phyloP scores from a whole-genome alignment of 306 rosid genomes.

The Prosopis cineraria region DNA sequence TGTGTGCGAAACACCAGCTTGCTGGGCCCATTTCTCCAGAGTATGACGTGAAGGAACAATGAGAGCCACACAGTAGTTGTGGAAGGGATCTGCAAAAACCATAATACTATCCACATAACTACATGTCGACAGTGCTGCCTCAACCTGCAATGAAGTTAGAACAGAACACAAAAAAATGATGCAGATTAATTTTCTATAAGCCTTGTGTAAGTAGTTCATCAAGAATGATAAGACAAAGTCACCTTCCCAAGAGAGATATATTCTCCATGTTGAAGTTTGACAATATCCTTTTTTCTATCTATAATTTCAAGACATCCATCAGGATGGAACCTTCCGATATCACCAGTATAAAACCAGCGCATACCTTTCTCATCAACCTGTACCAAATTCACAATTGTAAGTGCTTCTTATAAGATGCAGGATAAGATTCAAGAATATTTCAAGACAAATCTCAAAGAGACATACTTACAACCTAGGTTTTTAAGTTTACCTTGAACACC shows the following conservation, averaged over 20 bases:
- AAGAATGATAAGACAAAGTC: neutral
- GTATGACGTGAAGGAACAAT: constrained; percentile 56
- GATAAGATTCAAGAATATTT: constrained; percentile 20
- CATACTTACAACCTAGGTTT: neutral
- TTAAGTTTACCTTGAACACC: constrained; percentile 71
- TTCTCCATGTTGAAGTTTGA: constrained; percentile 98
- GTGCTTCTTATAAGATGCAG: constrained; percentile 23
- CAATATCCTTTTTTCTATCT: constrained; percentile 92
- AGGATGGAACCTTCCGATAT: constrained; percentile 79
- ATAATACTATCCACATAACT: constrained; percentile 74
- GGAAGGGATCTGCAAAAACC: constrained; percentile 84
- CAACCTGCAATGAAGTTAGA: constrained; percentile 61
- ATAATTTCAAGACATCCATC: constrained; percentile 94
- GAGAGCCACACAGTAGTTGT: constrained; percentile 74
- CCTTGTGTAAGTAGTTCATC: constrained; percentile 3
- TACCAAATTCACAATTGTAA: constrained; percentile 21
- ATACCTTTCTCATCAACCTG: constrained; percentile 85
- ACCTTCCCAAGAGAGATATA: constrained; percentile 96
- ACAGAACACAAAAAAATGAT: constrained; percentile 27
- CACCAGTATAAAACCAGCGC: constrained; percentile 89
- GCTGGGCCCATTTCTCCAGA: constrained; percentile 83
- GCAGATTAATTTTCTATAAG: constrained; percentile 22
- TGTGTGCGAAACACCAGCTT: constrained; percentile 56
- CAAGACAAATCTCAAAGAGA: neutral
- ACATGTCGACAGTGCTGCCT: constrained; percentile 67